Conservation (phyloP, 2,329 filamentous ascomycete species). For the Cercospora sojina region DNA sequence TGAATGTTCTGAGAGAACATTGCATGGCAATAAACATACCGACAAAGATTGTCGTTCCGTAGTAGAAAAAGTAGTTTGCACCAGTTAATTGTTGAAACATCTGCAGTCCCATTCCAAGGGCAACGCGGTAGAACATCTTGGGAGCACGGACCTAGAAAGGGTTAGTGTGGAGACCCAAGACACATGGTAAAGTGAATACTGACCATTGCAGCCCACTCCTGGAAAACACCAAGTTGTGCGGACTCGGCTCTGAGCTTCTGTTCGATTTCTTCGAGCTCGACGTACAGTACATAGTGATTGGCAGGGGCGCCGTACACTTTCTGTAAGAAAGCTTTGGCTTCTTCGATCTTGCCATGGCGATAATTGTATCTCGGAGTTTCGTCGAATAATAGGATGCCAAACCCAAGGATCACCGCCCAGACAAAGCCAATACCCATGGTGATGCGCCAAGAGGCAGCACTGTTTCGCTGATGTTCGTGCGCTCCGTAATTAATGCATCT, state of each 20-base stretch:
- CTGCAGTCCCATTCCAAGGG: constrained; percentile 62
- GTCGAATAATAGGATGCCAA: constrained; percentile 55
- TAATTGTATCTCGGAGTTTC: constrained; percentile 60
- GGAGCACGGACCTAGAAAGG: constrained; percentile 57
- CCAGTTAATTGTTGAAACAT: constrained; percentile 42
- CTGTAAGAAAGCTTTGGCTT: constrained; percentile 53
- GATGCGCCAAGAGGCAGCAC: constrained; percentile 61
- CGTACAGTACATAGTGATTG: constrained; percentile 54
- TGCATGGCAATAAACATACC: constrained; percentile 4
- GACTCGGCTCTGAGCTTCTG: constrained; percentile 55
- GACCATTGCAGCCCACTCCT: constrained; percentile 59
- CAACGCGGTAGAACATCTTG: constrained; percentile 64
- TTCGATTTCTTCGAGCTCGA: constrained; percentile 57
- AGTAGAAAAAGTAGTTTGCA: constrained; percentile 46
- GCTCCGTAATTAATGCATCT: constrained; percentile 60
- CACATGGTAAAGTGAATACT: neutral
- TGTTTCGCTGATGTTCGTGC: constrained; percentile 41
- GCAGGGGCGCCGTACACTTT: constrained; percentile 56
- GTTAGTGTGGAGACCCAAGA: constrained; percentile 50
- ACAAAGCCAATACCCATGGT: constrained; percentile 60
- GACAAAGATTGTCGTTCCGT: constrained; percentile 48
- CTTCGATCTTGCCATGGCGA: constrained; percentile 52
- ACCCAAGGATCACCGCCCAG: constrained; percentile 55
- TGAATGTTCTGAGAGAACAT: neutral
- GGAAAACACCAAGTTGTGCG: constrained; percentile 43